These are phyloP conservation scores for Cladosporium sp. DNA, from an alignment of 2,329 filamentous ascomycete genomes.

Conservation along the genomic window DNA sequence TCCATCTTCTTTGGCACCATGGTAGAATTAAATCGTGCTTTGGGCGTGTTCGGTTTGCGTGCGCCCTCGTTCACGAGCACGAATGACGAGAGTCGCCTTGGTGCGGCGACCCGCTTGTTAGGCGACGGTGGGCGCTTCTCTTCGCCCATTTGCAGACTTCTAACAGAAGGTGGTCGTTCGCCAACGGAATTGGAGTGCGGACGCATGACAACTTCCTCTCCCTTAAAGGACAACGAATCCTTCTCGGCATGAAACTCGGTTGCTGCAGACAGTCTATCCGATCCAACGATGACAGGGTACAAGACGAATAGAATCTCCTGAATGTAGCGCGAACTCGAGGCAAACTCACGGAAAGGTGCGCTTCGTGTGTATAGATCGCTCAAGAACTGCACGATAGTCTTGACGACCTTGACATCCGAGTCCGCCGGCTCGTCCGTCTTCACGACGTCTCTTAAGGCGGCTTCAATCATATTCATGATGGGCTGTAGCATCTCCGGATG, in stretches of 20 bases:
- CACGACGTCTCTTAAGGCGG: slow-evolving; percentile 69
- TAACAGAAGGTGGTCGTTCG: slow-evolving; percentile 61
- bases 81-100: slow-evolving; percentile 84
- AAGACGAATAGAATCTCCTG: slow-evolving; percentile 73
- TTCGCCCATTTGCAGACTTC: slow-evolving; percentile 58
- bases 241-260: slow-evolving; percentile 82
- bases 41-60: slow-evolving; percentile 53
- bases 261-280: slow-evolving; percentile 76
- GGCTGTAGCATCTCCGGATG: slow-evolving; percentile 76
- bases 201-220: slow-evolving; percentile 76
- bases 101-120: slow-evolving; percentile 52
- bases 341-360: slow-evolving; percentile 74
- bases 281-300: slow-evolving; percentile 83
- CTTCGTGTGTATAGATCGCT: slow-evolving; percentile 75
- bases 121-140: slow-evolving; percentile 35
- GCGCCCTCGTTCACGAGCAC: slow-evolving; percentile 75
- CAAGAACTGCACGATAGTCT: slow-evolving; percentile 74
- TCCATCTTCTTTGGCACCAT: slow-evolving; percentile 55
- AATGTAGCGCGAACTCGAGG: slow-evolving; percentile 73
- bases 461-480: slow-evolving; percentile 81
- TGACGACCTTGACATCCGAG: slow-evolving; percentile 61
- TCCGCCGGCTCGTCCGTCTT: slow-evolving; percentile 48
- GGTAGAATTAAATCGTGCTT: slow-evolving; percentile 60
- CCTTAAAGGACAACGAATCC: slow-evolving; percentile 77
- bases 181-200: slow-evolving; percentile 62